phyloP scores from a whole-genome alignment of 768 basidiomycete genomes.

The Termitomyces sp. region DNA sequence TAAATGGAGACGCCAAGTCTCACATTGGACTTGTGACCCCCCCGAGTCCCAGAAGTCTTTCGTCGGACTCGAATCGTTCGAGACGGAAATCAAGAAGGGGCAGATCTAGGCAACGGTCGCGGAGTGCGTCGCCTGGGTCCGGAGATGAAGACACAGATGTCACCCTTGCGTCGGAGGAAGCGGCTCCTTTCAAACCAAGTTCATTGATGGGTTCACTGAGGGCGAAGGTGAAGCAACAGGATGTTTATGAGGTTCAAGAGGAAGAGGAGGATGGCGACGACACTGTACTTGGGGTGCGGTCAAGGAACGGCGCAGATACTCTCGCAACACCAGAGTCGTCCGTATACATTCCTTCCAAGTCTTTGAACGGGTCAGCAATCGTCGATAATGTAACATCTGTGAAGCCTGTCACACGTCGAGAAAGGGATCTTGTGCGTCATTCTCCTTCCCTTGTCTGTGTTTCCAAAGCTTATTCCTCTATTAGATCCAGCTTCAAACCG shows the following conservation, averaged over 20 bases:
- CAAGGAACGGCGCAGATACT: slow-evolving; percentile 14
- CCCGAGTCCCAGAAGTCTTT: slow-evolving; percentile 69
- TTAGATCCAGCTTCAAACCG: slow-evolving; percentile 45
- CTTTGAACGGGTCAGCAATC: slow-evolving; percentile 3
- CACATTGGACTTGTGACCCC: slow-evolving; percentile 62
- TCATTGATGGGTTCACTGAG: slow-evolving; percentile 3
- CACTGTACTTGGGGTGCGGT: slow-evolving; percentile 17
- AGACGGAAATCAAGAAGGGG: slow-evolving; percentile 31
- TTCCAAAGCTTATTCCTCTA: background rate
- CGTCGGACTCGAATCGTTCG: slow-evolving; percentile 55
- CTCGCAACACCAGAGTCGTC: slow-evolving; percentile 25
- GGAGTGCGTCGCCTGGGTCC: slow-evolving; percentile 15
- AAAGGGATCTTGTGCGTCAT: slow-evolving; percentile 13
- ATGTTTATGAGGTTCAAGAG: slow-evolving; percentile 18
- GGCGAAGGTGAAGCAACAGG: slow-evolving; percentile 9
- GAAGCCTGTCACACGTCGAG: slow-evolving; percentile 3
- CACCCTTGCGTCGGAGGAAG: slow-evolving; percentile 29
- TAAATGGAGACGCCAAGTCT: slow-evolving; percentile 33
- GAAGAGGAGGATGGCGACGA: slow-evolving; percentile 21
- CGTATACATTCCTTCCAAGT: slow-evolving; percentile 15
- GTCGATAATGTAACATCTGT: slow-evolving; percentile 1
- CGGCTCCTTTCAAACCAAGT: slow-evolving; percentile 20
- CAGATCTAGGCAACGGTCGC: slow-evolving; percentile 19
- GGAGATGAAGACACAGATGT: slow-evolving; percentile 20
- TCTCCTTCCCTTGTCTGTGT: slow-evolving; percentile 5